Base-by-base conservation (phyloP, 164 flowering plant species). In the Aristolochia californica region DNA sequence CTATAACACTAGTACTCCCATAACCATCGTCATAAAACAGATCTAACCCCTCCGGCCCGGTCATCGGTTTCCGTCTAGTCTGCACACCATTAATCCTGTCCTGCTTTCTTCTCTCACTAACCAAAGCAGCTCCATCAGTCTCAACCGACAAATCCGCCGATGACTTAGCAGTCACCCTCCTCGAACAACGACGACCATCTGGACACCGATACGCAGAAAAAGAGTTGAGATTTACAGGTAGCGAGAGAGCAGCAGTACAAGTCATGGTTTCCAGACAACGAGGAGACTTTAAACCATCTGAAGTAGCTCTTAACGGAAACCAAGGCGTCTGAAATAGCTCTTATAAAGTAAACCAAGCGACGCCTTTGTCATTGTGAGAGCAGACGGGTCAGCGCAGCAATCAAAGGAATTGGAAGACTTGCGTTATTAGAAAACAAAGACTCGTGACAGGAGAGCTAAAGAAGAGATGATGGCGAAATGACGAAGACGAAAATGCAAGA, bases 11-110 rank as follows among this genome's bases (percentile, higher is more conserved):
- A 8, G 14, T 45, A 53, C 60, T 70, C 53, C 87, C 83, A 76
- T 69, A 85, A 5, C 84, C 91, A 77, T 88, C 97, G 67, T 84
- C 88, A 80, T 83, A 81, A 59, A 83, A 70, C 43, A 69, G 62
- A 34, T 75, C 77, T 65, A 81, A 60, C 28, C n/a, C 48, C 45
- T 50, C 38, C 48, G 20, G 10, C 26, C 21, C 20, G 30, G 26
- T n/a, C 48, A 15, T 59, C 43, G 13, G 11, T 12, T 28, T n/a
- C 22, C 43, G 40, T 16, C 50, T 30, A 15, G 4, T 13, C 13
- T 13, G 16, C 11, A 9, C 13, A n/a, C 54, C 54, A 22, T 50
- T 26, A 50, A 22, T 16, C 54, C 54, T 9, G 17, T 26, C 22
- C 54, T 5, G 23, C 54, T 49, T n/a, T 24, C 12, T 49, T 3